Conservation (phyloP, 2,329 filamentous ascomycete species). For the Alternaria novae-zelandiae region DNA sequence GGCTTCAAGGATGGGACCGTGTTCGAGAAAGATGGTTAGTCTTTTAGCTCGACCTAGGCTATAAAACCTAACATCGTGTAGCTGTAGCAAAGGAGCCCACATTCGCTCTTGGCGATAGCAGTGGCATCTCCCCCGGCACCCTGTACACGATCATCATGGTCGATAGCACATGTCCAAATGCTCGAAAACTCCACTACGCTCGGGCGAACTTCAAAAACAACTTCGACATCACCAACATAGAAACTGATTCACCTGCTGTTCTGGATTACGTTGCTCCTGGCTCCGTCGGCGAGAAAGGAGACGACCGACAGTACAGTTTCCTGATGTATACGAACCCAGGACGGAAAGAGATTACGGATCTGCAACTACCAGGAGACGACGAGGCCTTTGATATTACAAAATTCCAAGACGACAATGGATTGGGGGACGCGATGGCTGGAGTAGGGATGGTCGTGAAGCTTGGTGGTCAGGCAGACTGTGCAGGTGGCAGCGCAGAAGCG, state of each 20-base stretch:
- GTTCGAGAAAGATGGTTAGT: slow-evolving; percentile 35
- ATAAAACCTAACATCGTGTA: slow-evolving; percentile 16
- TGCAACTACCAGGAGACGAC: slow-evolving; percentile 35
- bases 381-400: slow-evolving; percentile 35
- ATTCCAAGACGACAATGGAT: slow-evolving; percentile 40
- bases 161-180: slow-evolving; percentile 40
- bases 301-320: slow-evolving; percentile 41
- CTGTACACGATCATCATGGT: slow-evolving; percentile 42
- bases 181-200: slow-evolving; percentile 39
- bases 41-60: neutral
- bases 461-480: slow-evolving; percentile 32
- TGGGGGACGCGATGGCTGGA: slow-evolving; percentile 36
- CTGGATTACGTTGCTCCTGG: slow-evolving; percentile 42
- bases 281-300: slow-evolving; percentile 38
- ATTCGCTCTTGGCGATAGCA: slow-evolving; percentile 45
- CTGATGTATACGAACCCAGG: slow-evolving; percentile 41
- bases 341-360: slow-evolving; percentile 21
- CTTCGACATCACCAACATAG: slow-evolving; percentile 35
- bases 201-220: slow-evolving; percentile 41
- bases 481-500: slow-evolving; percentile 7
- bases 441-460: slow-evolving; percentile 45
- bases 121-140: slow-evolving; percentile 33
- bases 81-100: slow-evolving; percentile 36
- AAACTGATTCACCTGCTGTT: slow-evolving; percentile 18
- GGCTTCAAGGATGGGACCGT: slow-evolving; percentile 38